Evolutionary conservation across 2,329 filamentous ascomycete species (phyloP), one percentile per base, ranked within the genome.

Genomic region (Corniculantispora saksenae): DNA sequence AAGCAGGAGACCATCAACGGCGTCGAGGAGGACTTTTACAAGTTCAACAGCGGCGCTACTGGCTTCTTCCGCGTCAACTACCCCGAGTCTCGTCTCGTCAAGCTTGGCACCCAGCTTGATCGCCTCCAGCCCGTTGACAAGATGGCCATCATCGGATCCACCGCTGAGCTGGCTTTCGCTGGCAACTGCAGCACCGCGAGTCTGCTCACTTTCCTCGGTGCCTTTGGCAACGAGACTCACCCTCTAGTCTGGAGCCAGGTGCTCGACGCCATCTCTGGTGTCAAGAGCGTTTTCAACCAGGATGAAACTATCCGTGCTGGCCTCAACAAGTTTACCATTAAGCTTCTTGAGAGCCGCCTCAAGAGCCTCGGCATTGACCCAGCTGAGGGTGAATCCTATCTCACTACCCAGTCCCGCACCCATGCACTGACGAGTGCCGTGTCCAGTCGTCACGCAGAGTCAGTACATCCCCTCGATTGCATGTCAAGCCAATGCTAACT

Each of bases 11-110:
- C n/a, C n/a, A n/a, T n/a, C n/a, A n/a, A n/a, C n/a, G n/a, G n/a
- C n/a, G n/a, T n/a, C n/a, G n/a, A n/a, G n/a, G n/a, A n/a, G n/a
- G n/a, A n/a, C n/a, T n/a, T 97, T 76, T 99, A 97, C 81, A 95
- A 97, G 81, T 83, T 98, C 72, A 99, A 99, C 82, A 89, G 90
- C 67, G 88, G 94, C 65, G 91, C 94, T 66, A 93, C 90, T 61
- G 94, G 93, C 29, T 97, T 88, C 74, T 99, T 96, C 80, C 88
- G 94, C 67, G 95, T 94, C 57, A 97, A 96, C 78, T 97, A 98
- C 74, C 93, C 95, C 6, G 88, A 92, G 17, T 84, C 87, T 68
- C 89, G 94, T 56, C 84, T 99, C 51, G 86, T 86, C 43, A 93
- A 92, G 79, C 88, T 99, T 27, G 91, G 92, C 66, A 85, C 87